phyloP scores from a whole-genome alignment of 805 yeast species.

The Danielia reshetovae region DNA sequence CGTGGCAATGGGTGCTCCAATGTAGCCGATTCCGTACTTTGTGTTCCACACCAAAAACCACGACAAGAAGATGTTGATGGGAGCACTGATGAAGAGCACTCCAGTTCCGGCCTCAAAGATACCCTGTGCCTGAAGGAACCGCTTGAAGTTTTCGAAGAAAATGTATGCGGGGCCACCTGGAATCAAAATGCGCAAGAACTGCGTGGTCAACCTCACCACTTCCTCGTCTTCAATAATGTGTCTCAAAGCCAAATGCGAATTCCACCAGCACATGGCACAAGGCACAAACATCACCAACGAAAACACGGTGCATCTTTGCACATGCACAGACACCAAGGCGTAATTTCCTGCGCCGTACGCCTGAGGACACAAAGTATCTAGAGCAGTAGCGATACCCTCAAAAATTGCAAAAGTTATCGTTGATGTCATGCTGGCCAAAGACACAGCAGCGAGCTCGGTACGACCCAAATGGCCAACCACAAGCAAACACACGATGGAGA shows the following conservation, averaged over 20 bases:
- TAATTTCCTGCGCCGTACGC: slow-evolving; percentile 43
- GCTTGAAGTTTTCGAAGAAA: slow-evolving; percentile 37
- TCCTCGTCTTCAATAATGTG: slow-evolving; percentile 30
- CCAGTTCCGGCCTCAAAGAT: slow-evolving; percentile 47
- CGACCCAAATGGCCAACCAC: slow-evolving; percentile 46
- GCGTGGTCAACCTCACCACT: slow-evolving; percentile 32
- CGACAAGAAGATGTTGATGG: slow-evolving; percentile 36
- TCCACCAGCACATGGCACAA: slow-evolving; percentile 40
- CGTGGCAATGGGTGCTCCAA: slow-evolving; percentile 43
- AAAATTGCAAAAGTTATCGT: slow-evolving; percentile 42
- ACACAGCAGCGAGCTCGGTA: slow-evolving; percentile 43
- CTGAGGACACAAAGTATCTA: slow-evolving; percentile 44
- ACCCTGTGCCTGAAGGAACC: slow-evolving; percentile 45
- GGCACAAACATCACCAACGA: slow-evolving; percentile 35
- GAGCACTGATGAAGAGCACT: slow-evolving; percentile 38
- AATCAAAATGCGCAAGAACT: slow-evolving; percentile 32
- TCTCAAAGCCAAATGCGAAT: slow-evolving; percentile 23
- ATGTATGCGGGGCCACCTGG: slow-evolving; percentile 43
- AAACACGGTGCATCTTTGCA: slow-evolving; percentile 35
- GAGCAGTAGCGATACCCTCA: slow-evolving; percentile 45
- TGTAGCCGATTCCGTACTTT: slow-evolving; percentile 36
- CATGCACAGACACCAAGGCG: slow-evolving; percentile 33
- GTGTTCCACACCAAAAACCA: slow-evolving; percentile 43
- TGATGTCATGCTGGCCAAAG: slow-evolving; percentile 42
- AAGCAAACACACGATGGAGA: slow-evolving; percentile 38